Conservation (phyloP, 305 asterid genomes). For the Caryopteris hybrid region DNA sequence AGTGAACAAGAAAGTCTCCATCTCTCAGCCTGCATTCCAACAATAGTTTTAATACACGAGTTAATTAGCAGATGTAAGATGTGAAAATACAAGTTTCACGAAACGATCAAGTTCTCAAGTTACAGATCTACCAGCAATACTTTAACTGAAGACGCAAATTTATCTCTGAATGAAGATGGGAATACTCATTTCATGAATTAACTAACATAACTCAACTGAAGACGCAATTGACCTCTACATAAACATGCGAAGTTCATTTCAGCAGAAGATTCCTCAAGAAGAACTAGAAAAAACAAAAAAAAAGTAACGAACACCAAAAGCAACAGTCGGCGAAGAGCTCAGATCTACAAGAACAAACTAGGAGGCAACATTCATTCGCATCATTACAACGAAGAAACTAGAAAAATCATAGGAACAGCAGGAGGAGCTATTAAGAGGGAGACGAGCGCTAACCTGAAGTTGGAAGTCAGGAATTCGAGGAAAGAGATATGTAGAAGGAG, state of each 20-base stretch:
- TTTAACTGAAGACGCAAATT: neutral
- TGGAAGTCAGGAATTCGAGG: neutral
- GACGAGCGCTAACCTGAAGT: neutral
- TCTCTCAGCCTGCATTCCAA: conserved; percentile 10
- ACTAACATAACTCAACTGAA: neutral
- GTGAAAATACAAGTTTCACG: neutral
- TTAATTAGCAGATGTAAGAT: no score
- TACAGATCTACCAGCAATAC: neutral
- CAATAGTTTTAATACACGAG: no score
- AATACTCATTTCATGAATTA: neutral
- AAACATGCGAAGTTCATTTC: neutral
- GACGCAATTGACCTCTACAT: neutral
- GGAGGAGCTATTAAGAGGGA: no score
- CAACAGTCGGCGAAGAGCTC: neutral
- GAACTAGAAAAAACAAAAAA: no score
- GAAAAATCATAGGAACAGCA: neutral
- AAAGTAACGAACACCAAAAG: no score
- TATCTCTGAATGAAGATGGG: neutral
- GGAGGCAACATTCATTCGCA: neutral
- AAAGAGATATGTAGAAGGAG: neutral
- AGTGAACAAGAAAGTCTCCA: conserved; percentile 41
- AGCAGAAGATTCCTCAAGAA: no score
- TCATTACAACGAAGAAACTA: neutral
- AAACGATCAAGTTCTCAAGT: neutral
- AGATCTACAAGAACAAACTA: neutral